A percentile compares a stretch with the other conserved stretches of the same genome.
These are phyloP conservation scores for Paragyromitra xinjiangensis DNA, from an alignment of 495 filamentous ascomycete genomes.

Conservation along the genomic window DNA sequence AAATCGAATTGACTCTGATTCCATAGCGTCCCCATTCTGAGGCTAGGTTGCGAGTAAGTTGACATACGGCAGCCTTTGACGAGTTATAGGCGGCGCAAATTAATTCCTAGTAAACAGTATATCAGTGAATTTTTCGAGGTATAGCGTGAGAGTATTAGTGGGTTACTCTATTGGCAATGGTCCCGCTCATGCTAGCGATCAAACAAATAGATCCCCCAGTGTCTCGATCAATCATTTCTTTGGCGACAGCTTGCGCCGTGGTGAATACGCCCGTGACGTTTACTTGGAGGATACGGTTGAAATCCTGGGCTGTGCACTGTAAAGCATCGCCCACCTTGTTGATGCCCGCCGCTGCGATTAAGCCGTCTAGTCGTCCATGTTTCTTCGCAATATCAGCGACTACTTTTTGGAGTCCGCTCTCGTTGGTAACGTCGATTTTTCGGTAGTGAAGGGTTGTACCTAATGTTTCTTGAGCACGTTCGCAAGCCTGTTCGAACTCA, in stretches of 20 bases:
- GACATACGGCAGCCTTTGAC: slow-evolving; percentile 74
- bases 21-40: slow-evolving; percentile 77
- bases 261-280: slow-evolving; percentile 82
- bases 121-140: not conserved
- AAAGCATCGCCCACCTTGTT: slow-evolving; percentile 76
- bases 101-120: slow-evolving; percentile 63
- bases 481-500: slow-evolving; percentile 63
- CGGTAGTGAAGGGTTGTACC: slow-evolving; percentile 78
- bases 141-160: not conserved
- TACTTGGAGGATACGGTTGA: slow-evolving; percentile 73
- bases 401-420: slow-evolving; percentile 70
- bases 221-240: slow-evolving; percentile 72
- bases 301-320: slow-evolving; percentile 68
- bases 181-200: slow-evolving; percentile 78
- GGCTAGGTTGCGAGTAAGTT: slow-evolving; percentile 70
- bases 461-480: slow-evolving; percentile 65
- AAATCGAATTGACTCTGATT: slow-evolving; percentile 73
- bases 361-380: slow-evolving; percentile 78
- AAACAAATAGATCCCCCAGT: slow-evolving; percentile 73
- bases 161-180: slow-evolving; percentile 70
- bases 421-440: slow-evolving; percentile 85
- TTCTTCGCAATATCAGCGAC: slow-evolving; percentile 73
- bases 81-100: slow-evolving; percentile 74
- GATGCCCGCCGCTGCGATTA: slow-evolving; percentile 83
- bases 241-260: slow-evolving; percentile 78